phyloP scores from a whole-genome alignment of 179 eudicot species.

The Silene noctiflora region DNA sequence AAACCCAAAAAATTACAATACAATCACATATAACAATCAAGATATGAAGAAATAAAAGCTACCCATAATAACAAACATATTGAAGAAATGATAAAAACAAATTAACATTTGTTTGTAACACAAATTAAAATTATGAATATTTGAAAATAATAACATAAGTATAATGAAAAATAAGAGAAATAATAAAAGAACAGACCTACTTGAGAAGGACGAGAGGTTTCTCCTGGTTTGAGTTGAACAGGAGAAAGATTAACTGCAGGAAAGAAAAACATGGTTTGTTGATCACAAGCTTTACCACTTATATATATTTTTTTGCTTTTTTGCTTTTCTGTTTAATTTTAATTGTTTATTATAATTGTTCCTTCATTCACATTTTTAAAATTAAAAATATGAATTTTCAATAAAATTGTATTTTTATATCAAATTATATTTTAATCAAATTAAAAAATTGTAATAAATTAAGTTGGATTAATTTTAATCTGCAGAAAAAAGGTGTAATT shows the following conservation, averaged over 20 bases:
- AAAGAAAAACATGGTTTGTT: slow-evolving; percentile 33
- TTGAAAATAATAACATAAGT: background rate
- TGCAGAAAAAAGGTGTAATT: slow-evolving; percentile 1
- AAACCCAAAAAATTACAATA: slow-evolving; percentile 9
- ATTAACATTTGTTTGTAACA: background rate
- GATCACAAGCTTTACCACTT: slow-evolving; percentile 11
- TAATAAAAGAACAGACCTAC: slow-evolving; percentile 18
- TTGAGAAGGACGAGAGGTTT: slow-evolving; percentile 15
- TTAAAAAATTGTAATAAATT: background rate
- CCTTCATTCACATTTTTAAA: background rate
- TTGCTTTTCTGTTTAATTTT: background rate
- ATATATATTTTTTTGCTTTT: background rate
- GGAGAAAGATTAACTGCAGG: slow-evolving; percentile 32
- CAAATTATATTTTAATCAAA: background rate
- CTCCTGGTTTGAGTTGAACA: slow-evolving; percentile 14
- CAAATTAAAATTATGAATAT: background rate
- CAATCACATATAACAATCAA: background rate
- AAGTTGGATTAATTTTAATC: slow-evolving; percentile 8
- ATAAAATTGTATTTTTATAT: background rate
- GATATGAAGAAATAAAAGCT: background rate
- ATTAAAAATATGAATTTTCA: background rate
- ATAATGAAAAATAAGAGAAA: background rate
- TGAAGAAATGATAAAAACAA: background rate
- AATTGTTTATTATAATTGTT: background rate
- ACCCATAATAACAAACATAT: slow-evolving; percentile 3